Conservation (phyloP, 306 rosid genomes). For the Prunus mume region DNA sequence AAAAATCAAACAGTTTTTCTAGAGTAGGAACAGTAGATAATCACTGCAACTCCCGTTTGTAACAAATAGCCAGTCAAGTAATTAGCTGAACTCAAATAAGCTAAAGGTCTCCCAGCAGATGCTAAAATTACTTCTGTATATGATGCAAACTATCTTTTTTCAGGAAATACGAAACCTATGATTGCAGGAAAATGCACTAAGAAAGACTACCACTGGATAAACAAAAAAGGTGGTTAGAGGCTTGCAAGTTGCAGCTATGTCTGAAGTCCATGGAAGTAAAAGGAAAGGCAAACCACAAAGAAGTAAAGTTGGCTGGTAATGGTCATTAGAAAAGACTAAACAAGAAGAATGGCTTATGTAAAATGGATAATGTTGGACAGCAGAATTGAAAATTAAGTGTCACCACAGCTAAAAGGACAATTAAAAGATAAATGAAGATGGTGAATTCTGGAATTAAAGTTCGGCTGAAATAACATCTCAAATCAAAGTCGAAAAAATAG, state of each 20-base stretch:
- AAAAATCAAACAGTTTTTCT: background rate
- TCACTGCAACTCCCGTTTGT: background rate
- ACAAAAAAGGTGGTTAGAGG: background rate
- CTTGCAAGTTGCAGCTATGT: background rate
- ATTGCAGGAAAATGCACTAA: background rate
- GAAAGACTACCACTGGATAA: background rate
- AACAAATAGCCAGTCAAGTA: background rate
- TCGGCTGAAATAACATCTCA: background rate
- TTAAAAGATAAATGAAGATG: background rate
- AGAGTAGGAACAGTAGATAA: background rate
- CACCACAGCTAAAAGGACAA: background rate
- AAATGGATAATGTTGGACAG: background rate
- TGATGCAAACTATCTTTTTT: background rate
- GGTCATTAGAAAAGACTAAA: background rate
- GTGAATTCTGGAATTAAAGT: background rate
- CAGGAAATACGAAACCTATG: background rate
- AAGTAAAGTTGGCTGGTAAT: background rate
- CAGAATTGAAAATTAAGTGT: background rate
- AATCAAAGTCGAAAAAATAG: background rate
- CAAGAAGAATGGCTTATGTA: background rate
- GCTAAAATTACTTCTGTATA: background rate
- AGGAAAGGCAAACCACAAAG: background rate
- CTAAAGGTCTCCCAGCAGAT: background rate
- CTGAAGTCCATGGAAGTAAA: background rate
- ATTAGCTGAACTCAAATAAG: background rate